phyloP scores from a whole-genome alignment of 2,329 filamentous ascomycete species.

The Didymella arachidicola region DNA sequence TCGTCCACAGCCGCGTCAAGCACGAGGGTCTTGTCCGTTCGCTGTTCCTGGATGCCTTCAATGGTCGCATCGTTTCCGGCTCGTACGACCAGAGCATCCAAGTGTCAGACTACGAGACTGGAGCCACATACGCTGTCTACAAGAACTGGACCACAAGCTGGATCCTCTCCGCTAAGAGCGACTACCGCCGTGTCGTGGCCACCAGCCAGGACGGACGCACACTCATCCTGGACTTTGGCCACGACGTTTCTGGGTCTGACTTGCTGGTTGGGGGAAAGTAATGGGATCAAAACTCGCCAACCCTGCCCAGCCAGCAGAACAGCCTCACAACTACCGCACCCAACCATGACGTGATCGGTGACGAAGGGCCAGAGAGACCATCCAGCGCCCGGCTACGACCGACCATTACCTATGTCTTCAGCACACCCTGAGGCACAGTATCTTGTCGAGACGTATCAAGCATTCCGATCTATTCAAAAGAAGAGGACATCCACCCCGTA shows the following conservation, averaged over 20 bases:
- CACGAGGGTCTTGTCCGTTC: slow-evolving; percentile 88
- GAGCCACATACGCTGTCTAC: slow-evolving; percentile 80
- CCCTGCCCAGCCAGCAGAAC: slow-evolving; percentile 1
- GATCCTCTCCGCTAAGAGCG: slow-evolving; percentile 95
- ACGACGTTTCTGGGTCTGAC: slow-evolving; percentile 62
- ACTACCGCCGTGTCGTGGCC: slow-evolving; percentile 92
- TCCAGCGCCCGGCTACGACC: slow-evolving; percentile 2
- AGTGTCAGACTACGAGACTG: slow-evolving; percentile 87
- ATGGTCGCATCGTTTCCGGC: slow-evolving; percentile 85
- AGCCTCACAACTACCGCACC: not conserved
- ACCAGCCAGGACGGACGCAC: slow-evolving; percentile 94
- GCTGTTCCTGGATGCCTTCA: slow-evolving; percentile 86
- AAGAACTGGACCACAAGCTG: slow-evolving; percentile 96
- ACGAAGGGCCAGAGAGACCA: not conserved
- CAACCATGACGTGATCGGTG: slow-evolving; percentile 5
- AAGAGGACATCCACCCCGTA: not conserved
- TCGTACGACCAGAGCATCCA: slow-evolving; percentile 97
- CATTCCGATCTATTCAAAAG: not conserved
- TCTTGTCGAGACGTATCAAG: slow-evolving; percentile 3
- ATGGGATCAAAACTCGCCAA: not conserved
- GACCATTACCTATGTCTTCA: not conserved
- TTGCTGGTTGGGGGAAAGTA: slow-evolving; percentile 48
- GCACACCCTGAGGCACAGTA: not conserved
- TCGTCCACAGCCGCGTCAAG: slow-evolving; percentile 79
- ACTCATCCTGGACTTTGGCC: slow-evolving; percentile 90